These are phyloP conservation scores for Aspergillus ochraceoroseus DNA, from an alignment of 2,329 filamentous ascomycete species.

Conservation along the genomic window DNA sequence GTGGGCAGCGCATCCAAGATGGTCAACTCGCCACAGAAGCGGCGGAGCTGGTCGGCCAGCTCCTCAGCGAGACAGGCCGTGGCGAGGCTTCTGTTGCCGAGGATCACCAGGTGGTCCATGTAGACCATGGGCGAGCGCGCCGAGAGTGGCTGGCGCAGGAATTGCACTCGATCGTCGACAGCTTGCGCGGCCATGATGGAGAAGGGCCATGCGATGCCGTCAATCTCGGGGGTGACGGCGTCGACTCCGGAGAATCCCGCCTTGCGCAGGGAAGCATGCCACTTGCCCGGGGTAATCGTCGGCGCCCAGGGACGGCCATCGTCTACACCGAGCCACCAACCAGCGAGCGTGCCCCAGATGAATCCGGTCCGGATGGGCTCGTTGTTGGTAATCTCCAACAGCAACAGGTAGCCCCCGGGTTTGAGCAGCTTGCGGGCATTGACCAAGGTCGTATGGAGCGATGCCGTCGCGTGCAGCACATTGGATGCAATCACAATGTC, in stretches of 20 bases:
- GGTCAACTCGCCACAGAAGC: too few species aligned
- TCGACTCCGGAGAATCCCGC: constrained; percentile 7
- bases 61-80: too few species aligned
- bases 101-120: background rate
- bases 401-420: constrained; percentile 45
- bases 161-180: background rate
- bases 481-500: constrained; percentile 41
- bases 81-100: too few species aligned
- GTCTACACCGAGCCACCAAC: constrained; percentile 3
- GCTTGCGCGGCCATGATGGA: constrained; percentile 8
- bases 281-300: background rate
- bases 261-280: background rate
- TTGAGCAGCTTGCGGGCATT: constrained; percentile 36
- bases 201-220: background rate
- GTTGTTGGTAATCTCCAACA: background rate
- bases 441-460: constrained; percentile 22
- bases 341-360: background rate
- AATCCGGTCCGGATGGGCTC: background rate
- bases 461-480: constrained; percentile 39
- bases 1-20: too few species aligned
- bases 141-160: constrained; percentile 6
- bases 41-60: too few species aligned
- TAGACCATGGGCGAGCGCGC: background rate
- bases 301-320: background rate
- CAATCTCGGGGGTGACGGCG: background rate